Conservation (phyloP, 2,329 filamentous ascomycete genomes). For the Monilinia polystroma region DNA sequence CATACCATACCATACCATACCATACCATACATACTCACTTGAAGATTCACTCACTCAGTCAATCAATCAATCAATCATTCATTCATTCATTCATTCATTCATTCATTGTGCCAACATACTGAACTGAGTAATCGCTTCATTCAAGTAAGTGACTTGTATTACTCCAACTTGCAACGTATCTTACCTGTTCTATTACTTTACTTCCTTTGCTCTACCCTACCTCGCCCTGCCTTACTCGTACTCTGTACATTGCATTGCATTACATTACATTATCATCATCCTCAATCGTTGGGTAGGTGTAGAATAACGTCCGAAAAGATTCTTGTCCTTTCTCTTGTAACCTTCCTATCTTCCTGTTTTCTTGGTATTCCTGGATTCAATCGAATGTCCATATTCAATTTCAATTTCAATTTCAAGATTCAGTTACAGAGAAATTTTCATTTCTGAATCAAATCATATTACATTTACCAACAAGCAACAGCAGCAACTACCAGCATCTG, state of each 20-base stretch:
- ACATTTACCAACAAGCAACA: not conserved
- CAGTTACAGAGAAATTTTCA: not conserved
- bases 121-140: not conserved
- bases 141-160: not conserved
- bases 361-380: not conserved
- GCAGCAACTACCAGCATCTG: constrained; percentile 16
- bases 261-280: constrained; percentile 5
- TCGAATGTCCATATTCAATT: not conserved
- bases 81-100: too few relatives aligned
- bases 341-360: not conserved
- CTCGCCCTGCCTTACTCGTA: too few relatives aligned
- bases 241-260: not conserved
- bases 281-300: not conserved
- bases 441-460: not conserved
- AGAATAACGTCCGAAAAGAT: not conserved
- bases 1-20: too few relatives aligned
- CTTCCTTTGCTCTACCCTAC: too few relatives aligned
- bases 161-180: not conserved
- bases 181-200: too few relatives aligned
- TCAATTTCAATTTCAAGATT: not conserved
- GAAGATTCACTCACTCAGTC: too few relatives aligned
- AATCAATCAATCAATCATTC: too few relatives aligned
- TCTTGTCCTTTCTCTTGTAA: not conserved
- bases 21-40: too few relatives aligned
- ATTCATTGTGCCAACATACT: too few relatives aligned